Evolutionary conservation across 306 rosid genomes (phyloP), one percentile per base, ranked within the genome.

Genomic region (Elaeagnus macrophylla): DNA sequence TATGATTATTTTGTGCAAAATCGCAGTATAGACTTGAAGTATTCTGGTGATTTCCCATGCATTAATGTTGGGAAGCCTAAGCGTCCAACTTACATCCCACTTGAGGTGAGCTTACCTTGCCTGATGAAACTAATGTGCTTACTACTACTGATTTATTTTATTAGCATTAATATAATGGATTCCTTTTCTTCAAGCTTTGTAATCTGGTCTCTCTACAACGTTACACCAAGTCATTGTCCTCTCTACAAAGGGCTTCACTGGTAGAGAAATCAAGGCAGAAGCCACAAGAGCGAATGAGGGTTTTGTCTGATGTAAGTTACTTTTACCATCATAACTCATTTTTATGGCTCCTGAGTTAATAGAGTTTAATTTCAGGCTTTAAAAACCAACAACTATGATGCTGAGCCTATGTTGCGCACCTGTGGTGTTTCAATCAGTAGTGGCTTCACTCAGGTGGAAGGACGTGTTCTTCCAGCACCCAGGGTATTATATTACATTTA

Each of bases 261-360:
- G 96, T 87, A 32, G 96, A 93, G 59, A 87, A 93, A 66, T 93
- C 99, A 0, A 82, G 96, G 75, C 96, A 87, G 72, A 93, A 87
- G 75, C 99, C 99, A 0, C 83, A 76, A 15, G 96, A 93, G 59
- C 68, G 96, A 69, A 93, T 87, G 96, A 65, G 53, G 35, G 84
- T 79, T 42, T 66, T 93, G 67, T 53, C 82, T 39, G 85, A 77
- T 40, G 99, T 84, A 53, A 46, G 87, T 55, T 0, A 72, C 48
- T 25, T 56, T 13, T 46, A 14, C 39, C 6, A 9, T 10, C 36
- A 12, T 62, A 25, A 25, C 37, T 36, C 38, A 36, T 39, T 35
- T 37, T 0, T 16, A 6, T 63, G 19, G 9, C 13, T 15, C 4
- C 53, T 2, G 12, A 8, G 36, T 36, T 15, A 15, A 8, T 6